Evolutionary conservation across 2,329 filamentous ascomycete species (phyloP), one percentile per base, ranked within the genome.

Genomic region (Chaetomiaceae sp.): DNA sequence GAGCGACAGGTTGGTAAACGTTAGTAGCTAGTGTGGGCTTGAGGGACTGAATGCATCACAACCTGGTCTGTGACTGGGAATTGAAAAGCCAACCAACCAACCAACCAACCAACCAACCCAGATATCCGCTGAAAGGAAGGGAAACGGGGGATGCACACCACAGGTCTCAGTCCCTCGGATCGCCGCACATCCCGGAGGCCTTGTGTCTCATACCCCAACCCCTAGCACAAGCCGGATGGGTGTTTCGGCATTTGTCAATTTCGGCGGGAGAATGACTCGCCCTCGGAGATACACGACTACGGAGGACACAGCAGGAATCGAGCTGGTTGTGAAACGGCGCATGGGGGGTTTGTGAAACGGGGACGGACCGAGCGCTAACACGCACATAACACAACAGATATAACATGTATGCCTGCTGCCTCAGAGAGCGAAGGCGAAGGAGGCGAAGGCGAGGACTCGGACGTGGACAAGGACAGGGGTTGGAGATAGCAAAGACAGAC

Each of bases 61-160:
- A 33, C 44, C 50, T 17, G 30, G 44, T 53, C 44, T 53, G 40
- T 48, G 40, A 44, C 44, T n/a, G 50, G 50, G 39, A n/a, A 21
- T 10, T 51, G 35, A 35, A 41, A 42, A 44, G n/a, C 7, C 40
- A 34, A n/a, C 10, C 2, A 21, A 14, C 39, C 30, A n/a, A n/a
- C n/a, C n/a, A n/a, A n/a, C n/a, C n/a, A n/a, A n/a, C n/a, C n/a
- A n/a, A n/a, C n/a, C n/a, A n/a, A n/a, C n/a, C n/a, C n/a, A n/a
- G n/a, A n/a, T n/a, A n/a, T n/a, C n/a, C n/a, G n/a, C n/a, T n/a
- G n/a, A n/a, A n/a, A n/a, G n/a, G n/a, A n/a, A n/a, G n/a, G n/a
- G n/a, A n/a, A n/a, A n/a, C n/a, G n/a, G n/a, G n/a, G n/a, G n/a
- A n/a, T n/a, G n/a, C n/a, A n/a, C n/a, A 6, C 25, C 25, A 27